A percentile compares a stretch with the other conserved stretches of the same genome.
Evolutionary conservation across 345 rosid species (phyloP).

Genomic region (Eucalyptus sp.): DNA sequence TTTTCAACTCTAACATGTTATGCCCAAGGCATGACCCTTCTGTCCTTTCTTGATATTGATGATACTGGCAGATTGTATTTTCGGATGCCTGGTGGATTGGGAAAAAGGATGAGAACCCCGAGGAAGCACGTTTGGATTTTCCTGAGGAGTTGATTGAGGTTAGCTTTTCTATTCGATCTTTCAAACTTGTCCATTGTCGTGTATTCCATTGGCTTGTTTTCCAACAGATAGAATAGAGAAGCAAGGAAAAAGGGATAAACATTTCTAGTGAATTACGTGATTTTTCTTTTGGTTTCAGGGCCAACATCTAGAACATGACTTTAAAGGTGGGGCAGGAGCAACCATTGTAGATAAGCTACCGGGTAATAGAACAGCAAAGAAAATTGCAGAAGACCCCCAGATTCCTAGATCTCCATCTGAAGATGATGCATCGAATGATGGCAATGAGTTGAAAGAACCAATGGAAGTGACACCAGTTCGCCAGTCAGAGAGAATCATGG

Average conservation of each 20-base stretch:
- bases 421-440: constrained; percentile 36
- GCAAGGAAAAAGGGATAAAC: neutral
- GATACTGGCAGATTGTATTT: constrained; percentile 58
- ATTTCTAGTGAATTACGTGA: neutral
- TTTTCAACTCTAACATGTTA: neutral
- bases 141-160: constrained; percentile 73
- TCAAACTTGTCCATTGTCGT: neutral
- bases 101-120: constrained; percentile 73
- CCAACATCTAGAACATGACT: constrained; percentile 38
- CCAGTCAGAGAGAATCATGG: constrained; percentile 56
- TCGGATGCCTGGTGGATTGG: constrained; percentile 99
- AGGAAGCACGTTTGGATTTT: constrained; percentile 64
- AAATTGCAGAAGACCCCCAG: constrained; percentile 14
- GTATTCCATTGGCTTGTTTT: neutral
- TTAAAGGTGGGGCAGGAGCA: constrained; percentile 69
- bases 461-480: constrained; percentile 52
- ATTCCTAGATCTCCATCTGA: constrained; percentile 36
- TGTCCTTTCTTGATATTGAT: neutral
- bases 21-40: neutral
- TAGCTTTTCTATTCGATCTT: neutral
- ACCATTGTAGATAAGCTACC: constrained; percentile 13
- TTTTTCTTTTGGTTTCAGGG: constrained; percentile 27
- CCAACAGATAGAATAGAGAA: neutral
- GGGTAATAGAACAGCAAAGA: constrained; percentile 16
- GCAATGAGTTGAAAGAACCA: constrained; percentile 13